Base-by-base conservation (phyloP, 2,329 filamentous ascomycete species). In the Leptosphaerulina australis region DNA sequence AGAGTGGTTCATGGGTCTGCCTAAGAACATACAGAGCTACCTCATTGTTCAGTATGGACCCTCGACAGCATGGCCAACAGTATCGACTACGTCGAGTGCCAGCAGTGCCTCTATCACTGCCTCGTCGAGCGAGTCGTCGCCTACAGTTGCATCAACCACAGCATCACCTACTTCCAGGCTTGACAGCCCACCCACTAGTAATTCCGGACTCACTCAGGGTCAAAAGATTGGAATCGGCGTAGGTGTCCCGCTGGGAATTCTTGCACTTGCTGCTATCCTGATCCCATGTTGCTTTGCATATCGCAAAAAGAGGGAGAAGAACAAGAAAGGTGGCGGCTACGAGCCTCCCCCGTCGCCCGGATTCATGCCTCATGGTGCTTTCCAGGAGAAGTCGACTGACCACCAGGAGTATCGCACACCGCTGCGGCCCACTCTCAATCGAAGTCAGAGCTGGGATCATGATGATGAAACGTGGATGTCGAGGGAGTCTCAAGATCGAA, bases 191-290 rank as follows among this genome's bases (percentile, higher is more conserved):
- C 48, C 56, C n/a, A 44, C 56, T 1, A 57, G 50, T 21, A 41
- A 43, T 9, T 50, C 53, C 18, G 63, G 61, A 4, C 57, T 72
- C 10, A 64, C 63, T 1, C 55, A 52, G 38, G 36, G 37, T 1
- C 62, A 66, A 26, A 73, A 73, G 49, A 63, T 72, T 21, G 68
- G 66, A 5, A 58, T 73, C 3, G 70, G 70, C 12, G 40, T 74
- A 11, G 71, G 70, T 7, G 56, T 86, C 2, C 84, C 84, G 2
- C 72, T 86, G 14, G 83, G 81, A 1, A 77, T 85, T 2, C 68
- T 86, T 2, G 82, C 81, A 33, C 80, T 87, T 17, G 60, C 60
- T 0, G 63, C 62, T 20, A 17, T 68, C 2, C 14, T 61, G 0
- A 44, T 72, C 6, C 63, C 43, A 30, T 68, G 62, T 40, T 70